These are phyloP conservation scores for Yamadazyma trypodendri DNA, from an alignment of 1,139 yeast genomes.

Conservation along the genomic window DNA sequence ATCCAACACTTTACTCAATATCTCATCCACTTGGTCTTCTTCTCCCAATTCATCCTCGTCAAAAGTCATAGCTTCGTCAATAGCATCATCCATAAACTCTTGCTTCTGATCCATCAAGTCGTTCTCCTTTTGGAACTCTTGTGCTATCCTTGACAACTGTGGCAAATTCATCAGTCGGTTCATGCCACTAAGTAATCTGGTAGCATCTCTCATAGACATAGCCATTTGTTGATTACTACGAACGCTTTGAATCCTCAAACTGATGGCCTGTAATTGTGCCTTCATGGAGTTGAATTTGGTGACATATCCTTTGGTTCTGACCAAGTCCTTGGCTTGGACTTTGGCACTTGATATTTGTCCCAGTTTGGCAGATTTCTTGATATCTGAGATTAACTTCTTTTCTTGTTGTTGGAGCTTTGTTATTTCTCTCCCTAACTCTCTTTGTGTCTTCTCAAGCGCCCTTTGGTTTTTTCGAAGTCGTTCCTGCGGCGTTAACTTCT, in stretches of 20 bases:
- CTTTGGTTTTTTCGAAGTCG: conserved; percentile 92
- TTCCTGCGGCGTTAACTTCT: conserved; percentile 91
- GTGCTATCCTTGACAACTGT: conserved; percentile 82
- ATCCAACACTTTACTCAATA: conserved; percentile 86
- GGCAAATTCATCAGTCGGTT: conserved; percentile 89
- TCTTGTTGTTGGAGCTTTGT: conserved; percentile 86
- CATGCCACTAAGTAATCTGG: conserved; percentile 80
- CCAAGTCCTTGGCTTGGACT: conserved; percentile 92
- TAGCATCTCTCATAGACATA: conserved; percentile 93
- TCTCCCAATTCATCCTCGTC: conserved; percentile 65
- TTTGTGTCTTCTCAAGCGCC: conserved; percentile 88
- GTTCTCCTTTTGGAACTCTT: conserved; percentile 92
- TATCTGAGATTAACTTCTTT: conserved; percentile 79
- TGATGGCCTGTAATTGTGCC: conserved; percentile 92
- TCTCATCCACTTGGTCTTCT: conserved; percentile 90
- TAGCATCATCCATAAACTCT: conserved; percentile 97
- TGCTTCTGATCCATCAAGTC: conserved; percentile 98
- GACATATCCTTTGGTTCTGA: conserved; percentile 78
- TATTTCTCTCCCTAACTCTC: conserved; percentile 88
- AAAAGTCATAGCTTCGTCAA: conserved; percentile 92
- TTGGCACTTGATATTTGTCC: conserved; percentile 90
- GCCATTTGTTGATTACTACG: conserved; percentile 96
- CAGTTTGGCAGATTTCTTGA: conserved; percentile 84
- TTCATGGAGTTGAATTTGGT: conserved; percentile 92
- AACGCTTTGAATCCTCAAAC: conserved; percentile 84